phyloP scores from a whole-genome alignment of 306 rosid species.

The Dryas drummondii region DNA sequence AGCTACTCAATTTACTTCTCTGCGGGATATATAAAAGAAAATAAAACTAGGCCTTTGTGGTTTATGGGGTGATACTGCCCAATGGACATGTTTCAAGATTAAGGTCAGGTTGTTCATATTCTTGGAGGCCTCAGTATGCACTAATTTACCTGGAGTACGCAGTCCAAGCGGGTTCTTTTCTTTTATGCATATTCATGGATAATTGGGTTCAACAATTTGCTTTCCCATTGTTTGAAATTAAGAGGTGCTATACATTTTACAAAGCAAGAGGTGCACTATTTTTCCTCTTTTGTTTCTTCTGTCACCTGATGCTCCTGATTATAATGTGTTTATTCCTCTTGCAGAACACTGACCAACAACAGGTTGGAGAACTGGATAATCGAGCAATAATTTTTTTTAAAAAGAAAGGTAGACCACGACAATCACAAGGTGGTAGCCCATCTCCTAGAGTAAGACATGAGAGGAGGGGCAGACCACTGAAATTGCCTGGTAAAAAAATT shows the following conservation, averaged over 20 bases:
- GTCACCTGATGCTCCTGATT: background rate
- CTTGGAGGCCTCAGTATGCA: background rate
- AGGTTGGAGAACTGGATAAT: background rate
- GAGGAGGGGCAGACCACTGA: background rate
- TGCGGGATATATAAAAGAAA: background rate
- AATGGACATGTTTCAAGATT: background rate
- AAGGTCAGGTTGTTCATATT: background rate
- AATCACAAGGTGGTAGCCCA: background rate
- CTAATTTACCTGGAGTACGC: background rate
- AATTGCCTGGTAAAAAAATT: background rate
- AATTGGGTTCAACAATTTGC: background rate
- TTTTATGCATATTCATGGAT: background rate
- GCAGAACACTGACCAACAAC: slow-evolving; percentile 7
- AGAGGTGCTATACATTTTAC: background rate
- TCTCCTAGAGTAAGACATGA: background rate
- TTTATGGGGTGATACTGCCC: background rate
- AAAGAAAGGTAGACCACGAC: background rate
- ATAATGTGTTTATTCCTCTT: background rate
- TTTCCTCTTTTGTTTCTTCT: slow-evolving; percentile 13
- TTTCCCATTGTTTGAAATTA: background rate
- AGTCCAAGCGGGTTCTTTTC: background rate
- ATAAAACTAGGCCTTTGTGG: background rate
- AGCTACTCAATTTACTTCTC: background rate
- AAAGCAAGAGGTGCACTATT: background rate
- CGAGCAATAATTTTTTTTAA: background rate